A percentile compares a stretch with the other conserved stretches of the same genome.
These are phyloP conservation scores for Claviceps fusiformis DNA, from an alignment of 2,329 filamentous ascomycete genomes.

Conservation along the genomic window DNA sequence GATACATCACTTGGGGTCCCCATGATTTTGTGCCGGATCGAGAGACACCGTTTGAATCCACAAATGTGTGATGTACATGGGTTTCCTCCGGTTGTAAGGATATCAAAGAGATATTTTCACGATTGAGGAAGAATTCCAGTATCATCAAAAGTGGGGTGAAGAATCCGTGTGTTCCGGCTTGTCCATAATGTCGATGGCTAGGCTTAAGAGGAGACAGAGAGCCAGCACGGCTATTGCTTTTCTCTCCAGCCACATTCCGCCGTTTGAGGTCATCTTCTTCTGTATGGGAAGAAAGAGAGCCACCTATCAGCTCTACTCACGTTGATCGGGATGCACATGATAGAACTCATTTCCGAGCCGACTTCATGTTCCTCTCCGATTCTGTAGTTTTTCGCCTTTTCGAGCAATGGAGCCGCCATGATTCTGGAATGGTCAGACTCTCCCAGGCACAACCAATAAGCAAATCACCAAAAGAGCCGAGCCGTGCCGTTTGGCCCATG, in stretches of 20 bases:
- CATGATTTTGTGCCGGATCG: conserved; percentile 52
- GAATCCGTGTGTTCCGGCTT: not conserved
- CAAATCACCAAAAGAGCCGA: not conserved
- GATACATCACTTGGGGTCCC: conserved; percentile 54
- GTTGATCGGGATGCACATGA: not conserved
- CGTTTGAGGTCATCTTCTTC: not conserved
- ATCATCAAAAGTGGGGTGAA: not conserved
- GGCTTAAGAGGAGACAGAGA: not conserved
- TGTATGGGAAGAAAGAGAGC: not conserved
- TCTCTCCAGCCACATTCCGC: not conserved
- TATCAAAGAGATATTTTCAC: conserved; percentile 32
- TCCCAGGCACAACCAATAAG: not conserved
- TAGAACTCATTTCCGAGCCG: not conserved
- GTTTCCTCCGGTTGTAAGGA: conserved; percentile 50
- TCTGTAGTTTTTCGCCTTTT: not conserved
- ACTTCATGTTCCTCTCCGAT: not conserved
- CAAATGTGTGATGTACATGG: conserved; percentile 55
- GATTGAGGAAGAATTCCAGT: not conserved
- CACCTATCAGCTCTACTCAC: not conserved
- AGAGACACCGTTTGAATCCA: conserved; percentile 56
- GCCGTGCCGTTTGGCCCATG: not conserved
- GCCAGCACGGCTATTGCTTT: not conserved
- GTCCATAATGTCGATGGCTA: not conserved
- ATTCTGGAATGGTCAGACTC: not conserved
- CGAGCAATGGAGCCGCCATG: not conserved